phyloP scores from a whole-genome alignment of 305 asterid genomes.

The Solanum hybrid region DNA sequence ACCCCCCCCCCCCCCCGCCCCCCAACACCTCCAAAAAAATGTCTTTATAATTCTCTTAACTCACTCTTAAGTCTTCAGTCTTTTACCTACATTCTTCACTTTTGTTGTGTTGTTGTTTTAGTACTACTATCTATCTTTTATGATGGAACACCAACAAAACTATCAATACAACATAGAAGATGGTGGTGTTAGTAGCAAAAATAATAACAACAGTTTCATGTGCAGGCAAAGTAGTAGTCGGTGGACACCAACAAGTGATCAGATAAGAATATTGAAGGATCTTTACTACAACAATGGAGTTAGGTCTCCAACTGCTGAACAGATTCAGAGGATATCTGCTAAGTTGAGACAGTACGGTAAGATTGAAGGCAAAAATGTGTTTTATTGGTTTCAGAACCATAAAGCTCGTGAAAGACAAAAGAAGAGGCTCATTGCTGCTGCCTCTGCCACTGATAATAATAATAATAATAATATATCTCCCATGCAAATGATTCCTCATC shows the following conservation, averaged over 20 bases:
- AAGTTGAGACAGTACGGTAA: slow-evolving; percentile 86
- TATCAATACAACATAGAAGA: slow-evolving; percentile 24
- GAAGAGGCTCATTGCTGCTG: slow-evolving; percentile 45
- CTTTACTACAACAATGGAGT: slow-evolving; percentile 96
- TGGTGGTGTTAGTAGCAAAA: slow-evolving; percentile 11
- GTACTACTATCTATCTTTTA: not conserved
- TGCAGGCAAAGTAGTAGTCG: slow-evolving; percentile 83
- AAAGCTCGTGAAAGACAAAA: slow-evolving; percentile 97
- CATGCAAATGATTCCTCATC: slow-evolving; percentile 24
- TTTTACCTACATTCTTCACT: not conserved
- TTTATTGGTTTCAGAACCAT: slow-evolving; percentile 96
- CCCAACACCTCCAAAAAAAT: not conserved
- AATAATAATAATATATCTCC: not conserved
- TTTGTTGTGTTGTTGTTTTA: slow-evolving; percentile 4
- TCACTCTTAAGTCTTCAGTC: not conserved
- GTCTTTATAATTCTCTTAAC: not conserved
- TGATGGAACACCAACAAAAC: slow-evolving; percentile 32
- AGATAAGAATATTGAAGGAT: slow-evolving; percentile 80
- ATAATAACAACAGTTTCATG: slow-evolving; percentile 16
- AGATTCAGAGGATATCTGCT: slow-evolving; percentile 86
- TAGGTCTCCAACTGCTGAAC: slow-evolving; percentile 84
- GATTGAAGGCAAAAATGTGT: slow-evolving; percentile 93
- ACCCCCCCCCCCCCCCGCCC: not conserved
- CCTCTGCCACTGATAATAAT: not conserved
- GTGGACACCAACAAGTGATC: slow-evolving; percentile 94